Percentiles rank a stretch among this genome's conserved stretches.
These are phyloP conservation scores for Hypomyces rosellus DNA, from an alignment of 2,329 filamentous ascomycete species.

Conservation along the genomic window DNA sequence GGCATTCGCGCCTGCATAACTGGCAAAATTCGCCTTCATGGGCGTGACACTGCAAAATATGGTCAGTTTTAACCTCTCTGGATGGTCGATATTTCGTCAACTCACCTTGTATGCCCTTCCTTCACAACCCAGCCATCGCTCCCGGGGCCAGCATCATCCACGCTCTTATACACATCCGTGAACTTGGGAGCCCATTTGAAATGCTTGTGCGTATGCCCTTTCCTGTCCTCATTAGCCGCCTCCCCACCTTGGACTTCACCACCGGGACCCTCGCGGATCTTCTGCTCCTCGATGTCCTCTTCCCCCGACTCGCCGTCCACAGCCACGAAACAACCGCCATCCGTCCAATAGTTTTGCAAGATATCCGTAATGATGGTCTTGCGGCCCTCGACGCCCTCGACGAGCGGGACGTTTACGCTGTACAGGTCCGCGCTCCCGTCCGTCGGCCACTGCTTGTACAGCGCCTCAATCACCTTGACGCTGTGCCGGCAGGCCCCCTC, in stretches of 20 bases:
- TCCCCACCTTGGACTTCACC: constrained; percentile 36
- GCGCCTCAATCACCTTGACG: constrained; percentile 70
- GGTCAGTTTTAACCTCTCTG: too few relatives aligned
- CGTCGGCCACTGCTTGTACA: constrained; percentile 66
- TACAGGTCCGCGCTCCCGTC: constrained; percentile 73
- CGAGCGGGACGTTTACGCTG: constrained; percentile 80
- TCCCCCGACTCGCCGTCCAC: constrained; percentile 60
- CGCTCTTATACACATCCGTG: constrained; percentile 77
- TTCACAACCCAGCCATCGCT: constrained; percentile 93
- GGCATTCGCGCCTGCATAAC: constrained; percentile 55
- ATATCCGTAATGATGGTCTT: constrained; percentile 80
- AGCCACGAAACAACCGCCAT: constrained; percentile 81
- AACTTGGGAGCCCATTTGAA: constrained; percentile 95
- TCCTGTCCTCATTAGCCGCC: constrained; percentile 16
- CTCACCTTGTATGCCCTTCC: constrained; percentile 77
- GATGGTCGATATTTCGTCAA: constrained; percentile 7
- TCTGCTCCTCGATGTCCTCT: constrained; percentile 59
- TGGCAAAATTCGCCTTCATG: constrained; percentile 88
- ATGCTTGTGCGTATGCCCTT: constrained; percentile 67
- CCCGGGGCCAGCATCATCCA: constrained; percentile 70
- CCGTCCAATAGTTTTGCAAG: constrained; percentile 84
- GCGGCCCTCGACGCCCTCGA: constrained; percentile 63
- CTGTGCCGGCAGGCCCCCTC: constrained; percentile 67
- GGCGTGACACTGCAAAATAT: constrained; percentile 65
- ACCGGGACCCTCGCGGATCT: constrained; percentile 61